Base-by-base conservation (phyloP, 345 rosid species). In the Trapa bicornis region DNA sequence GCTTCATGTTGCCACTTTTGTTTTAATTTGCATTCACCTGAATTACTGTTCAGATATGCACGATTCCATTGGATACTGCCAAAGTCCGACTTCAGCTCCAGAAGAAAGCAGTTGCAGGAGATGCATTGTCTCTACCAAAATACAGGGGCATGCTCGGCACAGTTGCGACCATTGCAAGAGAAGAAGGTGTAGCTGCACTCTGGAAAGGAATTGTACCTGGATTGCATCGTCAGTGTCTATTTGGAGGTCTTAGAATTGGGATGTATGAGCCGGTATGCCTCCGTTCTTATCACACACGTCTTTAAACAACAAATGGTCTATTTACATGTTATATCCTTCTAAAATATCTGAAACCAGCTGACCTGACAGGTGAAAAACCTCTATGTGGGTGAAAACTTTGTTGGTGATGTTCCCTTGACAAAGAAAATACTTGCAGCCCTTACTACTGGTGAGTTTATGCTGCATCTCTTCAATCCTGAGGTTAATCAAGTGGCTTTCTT, bases 11-110 rank as follows among this genome's bases (percentile, higher is more conserved):
- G 54, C 1, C 1, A 14, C 12, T 50, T 50, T 0, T 50, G 2
- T 56, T 41, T 38, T 43, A 67, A 52, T 58, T 45, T 61, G 10
- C 66, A 38, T 61, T 17, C 63, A 54, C 48, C 68, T 17, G 37
- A 65, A 65, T 64, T 41, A 63, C 16, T 73, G 61, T 79, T 71
- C 79, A 95, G 99, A 77, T 89, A 47, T 91, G 96, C 67, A 95
- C 99, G 6, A 91, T 95, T 80, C 99, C 99, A 16, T 72, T 95
- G 82, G 97, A 91, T 78, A 89, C 96, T 77, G 99, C 99, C 41
- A 91, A 95, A 80, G 99, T 95, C 53, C 87, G 99, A 83, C 99
- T 95, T 70, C 99, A 95, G 85, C 97, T 95, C 62, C 99, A 95
- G 70, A 87, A 88, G 77, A 85, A 81, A 71, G 82, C 83, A 43